phyloP scores from a whole-genome alignment of 1,139 yeast species.

The Zygosaccharomyces pseudobailii region DNA sequence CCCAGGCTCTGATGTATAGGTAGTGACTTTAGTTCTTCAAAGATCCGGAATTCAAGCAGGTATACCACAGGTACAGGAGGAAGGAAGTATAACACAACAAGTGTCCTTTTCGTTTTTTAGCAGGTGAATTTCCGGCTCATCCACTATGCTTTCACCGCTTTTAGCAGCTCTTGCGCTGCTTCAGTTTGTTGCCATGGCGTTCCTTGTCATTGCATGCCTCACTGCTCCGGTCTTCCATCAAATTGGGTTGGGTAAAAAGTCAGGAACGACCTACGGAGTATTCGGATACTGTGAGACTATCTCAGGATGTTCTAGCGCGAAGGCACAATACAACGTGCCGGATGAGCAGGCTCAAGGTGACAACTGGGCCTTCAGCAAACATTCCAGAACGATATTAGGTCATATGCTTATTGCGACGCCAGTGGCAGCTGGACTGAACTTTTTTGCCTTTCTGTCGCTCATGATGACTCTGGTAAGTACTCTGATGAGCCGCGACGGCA shows the following conservation, averaged over 20 bases:
- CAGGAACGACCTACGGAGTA: constrained; percentile 67
- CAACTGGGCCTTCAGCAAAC: constrained; percentile 48
- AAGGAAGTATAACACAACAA: background rate
- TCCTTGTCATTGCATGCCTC: constrained; percentile 49
- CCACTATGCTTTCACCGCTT: constrained; percentile 4
- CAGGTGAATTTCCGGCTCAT: background rate
- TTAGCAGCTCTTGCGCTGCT: constrained; percentile 12
- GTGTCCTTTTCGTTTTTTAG: background rate
- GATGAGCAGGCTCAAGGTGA: constrained; percentile 31
- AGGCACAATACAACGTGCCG: constrained; percentile 46
- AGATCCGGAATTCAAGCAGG: background rate
- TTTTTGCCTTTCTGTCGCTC: constrained; percentile 44
- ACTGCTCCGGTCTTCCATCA: constrained; percentile 58
- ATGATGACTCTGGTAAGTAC: constrained; percentile 10
- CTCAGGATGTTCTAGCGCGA: constrained; percentile 45
- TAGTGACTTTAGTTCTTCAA: background rate
- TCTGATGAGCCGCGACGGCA: constrained; percentile 4
- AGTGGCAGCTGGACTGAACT: constrained; percentile 67
- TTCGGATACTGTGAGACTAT: constrained; percentile 67
- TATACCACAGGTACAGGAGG: background rate
- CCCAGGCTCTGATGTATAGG: background rate
- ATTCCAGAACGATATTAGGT: constrained; percentile 62
- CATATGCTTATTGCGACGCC: constrained; percentile 74
- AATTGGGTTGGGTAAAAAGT: constrained; percentile 47
- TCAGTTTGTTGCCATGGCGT: constrained; percentile 41